These are phyloP conservation scores for Lentinus brumalis DNA, from an alignment of 768 basidiomycete species.

Conservation along the genomic window DNA sequence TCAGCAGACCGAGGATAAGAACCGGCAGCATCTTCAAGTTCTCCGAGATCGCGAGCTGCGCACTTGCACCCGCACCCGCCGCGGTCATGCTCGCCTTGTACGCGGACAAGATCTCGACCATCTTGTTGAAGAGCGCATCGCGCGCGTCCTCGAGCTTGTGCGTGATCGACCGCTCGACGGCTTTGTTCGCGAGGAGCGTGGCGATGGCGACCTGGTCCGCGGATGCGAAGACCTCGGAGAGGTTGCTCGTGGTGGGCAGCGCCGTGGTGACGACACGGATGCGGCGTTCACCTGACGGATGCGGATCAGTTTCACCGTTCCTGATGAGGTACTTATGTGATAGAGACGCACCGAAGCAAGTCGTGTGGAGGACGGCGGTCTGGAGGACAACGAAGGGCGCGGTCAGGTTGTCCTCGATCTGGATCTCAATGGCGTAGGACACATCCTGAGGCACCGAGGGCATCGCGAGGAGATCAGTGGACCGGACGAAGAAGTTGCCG, in stretches of 20 bases:
- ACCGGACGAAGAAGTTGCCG: conserved; percentile 98
- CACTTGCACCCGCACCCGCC: conserved; percentile 89
- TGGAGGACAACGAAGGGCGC: conserved; percentile 92
- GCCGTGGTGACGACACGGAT: conserved; percentile 64
- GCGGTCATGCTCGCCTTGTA: conserved; percentile 96
- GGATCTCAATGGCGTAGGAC: conserved; percentile 93
- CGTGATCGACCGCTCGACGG: conserved; percentile 55
- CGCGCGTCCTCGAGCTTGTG: conserved; percentile 60
- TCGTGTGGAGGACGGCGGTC: conserved; percentile 92
- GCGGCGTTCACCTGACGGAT: conserved; percentile 47
- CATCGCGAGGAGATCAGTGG: conserved; percentile 94
- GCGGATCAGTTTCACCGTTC: no score
- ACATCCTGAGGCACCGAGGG: conserved; percentile 97
- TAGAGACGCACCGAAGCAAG: conserved; percentile 69
- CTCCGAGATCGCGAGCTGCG: conserved; percentile 88
- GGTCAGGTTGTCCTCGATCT: conserved; percentile 92
- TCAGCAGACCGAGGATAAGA: conserved; percentile 84
- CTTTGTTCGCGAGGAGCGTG: conserved; percentile 58
- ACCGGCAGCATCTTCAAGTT: conserved; percentile 96
- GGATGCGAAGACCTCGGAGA: conserved; percentile 57
- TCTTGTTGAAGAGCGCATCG: conserved; percentile 55
- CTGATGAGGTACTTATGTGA: background rate
- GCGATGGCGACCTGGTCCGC: conserved; percentile 59
- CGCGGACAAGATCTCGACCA: conserved; percentile 53
- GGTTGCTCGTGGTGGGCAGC: conserved; percentile 57